A percentile compares a stretch with the other conserved stretches of the same genome.
These are phyloP conservation scores for Pythium utonaiense DNA, from an alignment of 352 stramenopile species.

Conservation along the genomic window DNA sequence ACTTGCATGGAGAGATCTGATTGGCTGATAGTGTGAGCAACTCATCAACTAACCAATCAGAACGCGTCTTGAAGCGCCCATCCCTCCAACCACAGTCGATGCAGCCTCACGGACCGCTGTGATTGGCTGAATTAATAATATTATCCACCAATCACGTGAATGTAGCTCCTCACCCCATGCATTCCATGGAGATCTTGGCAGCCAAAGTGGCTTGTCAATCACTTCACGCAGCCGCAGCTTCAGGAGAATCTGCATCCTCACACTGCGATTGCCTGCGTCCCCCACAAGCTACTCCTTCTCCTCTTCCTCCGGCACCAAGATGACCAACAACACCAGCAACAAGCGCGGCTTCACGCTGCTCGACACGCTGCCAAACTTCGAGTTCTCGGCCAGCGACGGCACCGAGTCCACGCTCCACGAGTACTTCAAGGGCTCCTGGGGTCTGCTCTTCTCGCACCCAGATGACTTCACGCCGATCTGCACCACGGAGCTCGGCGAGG, in stretches of 20 bases:
- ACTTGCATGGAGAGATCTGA: no score
- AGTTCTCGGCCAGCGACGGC: conserved; percentile 52
- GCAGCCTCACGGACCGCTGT: neutral
- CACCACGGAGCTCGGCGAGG: conserved; percentile 90
- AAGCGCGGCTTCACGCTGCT: conserved; percentile 47
- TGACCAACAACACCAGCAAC: conserved; percentile 25
- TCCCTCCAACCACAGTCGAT: conserved; percentile 16
- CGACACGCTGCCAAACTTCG: conserved; percentile 60
- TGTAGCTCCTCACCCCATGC: no score
- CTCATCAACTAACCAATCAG: conserved; percentile 15
- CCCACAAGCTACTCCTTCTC: conserved; percentile 2
- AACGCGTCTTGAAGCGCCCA: conserved; percentile 3
- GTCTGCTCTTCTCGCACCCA: conserved; percentile 82
- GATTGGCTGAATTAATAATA: conserved; percentile 16
- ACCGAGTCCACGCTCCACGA: conserved; percentile 46
- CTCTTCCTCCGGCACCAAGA: conserved; percentile 10
- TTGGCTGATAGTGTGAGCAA: no score
- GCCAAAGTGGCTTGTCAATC: no score
- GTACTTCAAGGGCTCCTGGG: conserved; percentile 65
- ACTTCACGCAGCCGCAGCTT: no score
- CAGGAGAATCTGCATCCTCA: no score
- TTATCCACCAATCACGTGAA: no score
- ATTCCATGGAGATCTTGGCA: no score
- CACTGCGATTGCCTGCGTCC: neutral
- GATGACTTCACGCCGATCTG: conserved; percentile 93